Evolutionary conservation across 257 asterid genomes (phyloP), one percentile per base, ranked within the genome.

Genomic region (Galeopsis tetrahit): DNA sequence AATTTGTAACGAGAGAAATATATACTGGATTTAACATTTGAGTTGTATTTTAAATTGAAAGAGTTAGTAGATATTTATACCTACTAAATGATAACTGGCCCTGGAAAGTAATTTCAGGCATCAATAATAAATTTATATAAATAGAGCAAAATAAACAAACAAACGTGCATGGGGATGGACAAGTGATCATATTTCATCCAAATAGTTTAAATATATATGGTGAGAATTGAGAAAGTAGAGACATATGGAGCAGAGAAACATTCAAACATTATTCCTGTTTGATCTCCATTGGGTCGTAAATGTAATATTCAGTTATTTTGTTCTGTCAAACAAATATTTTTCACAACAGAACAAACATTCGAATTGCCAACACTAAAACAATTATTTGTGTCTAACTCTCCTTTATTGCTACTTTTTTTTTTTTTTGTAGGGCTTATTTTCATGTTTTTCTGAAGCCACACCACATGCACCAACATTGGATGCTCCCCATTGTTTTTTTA

Each of bases 281-380:
- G 70, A 44, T 21, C 28, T 21, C 28, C 28, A 21, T 21, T 21
- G 28, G 28, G 28, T 21, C 28, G 28, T 21, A 21, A 73, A 10
- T 38, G 46, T 57, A 38, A 60, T 31, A 42, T 10, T 59, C 51
- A 38, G 59, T 21, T 39, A 6, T 44, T 32, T 33, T 10, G 6
- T 72, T 72, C 17, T 17, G 31, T 48, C 40, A 52, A 75, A 61
- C 75, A 48, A 68, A 60, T 59, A 68, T 68, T 68, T 59, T 68
- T 1, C 61, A n/a, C 8, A 21, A n/a, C 33, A 33, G 17, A 17
- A 48, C 59, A 56, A 42, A 59, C 68, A 68, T 60, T 13, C 57
- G 57, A 49, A 68, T 68, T 68, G 58, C 13, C 10, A 43, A 14
- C 48, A 31, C 40, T 10, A 28, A 28, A 53, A 53, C 71, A 74